phyloP scores from a whole-genome alignment of 2,329 filamentous ascomycete genomes.

The Aspergillus hiratsukae region DNA sequence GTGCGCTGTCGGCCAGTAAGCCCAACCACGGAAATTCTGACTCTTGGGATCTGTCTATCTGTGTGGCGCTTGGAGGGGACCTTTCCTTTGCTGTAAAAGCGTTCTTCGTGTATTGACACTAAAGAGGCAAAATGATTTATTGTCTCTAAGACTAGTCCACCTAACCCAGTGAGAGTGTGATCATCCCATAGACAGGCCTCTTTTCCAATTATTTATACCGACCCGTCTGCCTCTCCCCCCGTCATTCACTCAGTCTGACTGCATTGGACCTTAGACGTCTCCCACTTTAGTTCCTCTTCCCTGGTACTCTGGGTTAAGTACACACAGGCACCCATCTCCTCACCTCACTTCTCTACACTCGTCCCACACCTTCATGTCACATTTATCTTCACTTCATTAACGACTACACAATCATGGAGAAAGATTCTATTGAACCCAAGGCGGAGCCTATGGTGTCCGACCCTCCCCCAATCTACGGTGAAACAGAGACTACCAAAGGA shows the following conservation, averaged over 20 bases:
- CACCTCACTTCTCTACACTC: background rate
- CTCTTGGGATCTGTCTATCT: background rate
- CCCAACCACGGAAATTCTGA: background rate
- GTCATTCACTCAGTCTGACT: background rate
- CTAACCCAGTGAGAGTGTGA: background rate
- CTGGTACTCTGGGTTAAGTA: background rate
- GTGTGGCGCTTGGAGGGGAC: background rate
- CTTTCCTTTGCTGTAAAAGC: background rate
- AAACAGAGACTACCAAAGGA: constrained; percentile 20
- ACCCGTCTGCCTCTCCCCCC: background rate
- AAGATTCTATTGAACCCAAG: constrained; percentile 25
- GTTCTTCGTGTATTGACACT: background rate
- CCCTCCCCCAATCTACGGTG: constrained; percentile 27
- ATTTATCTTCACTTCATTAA: background rate
- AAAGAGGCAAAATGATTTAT: background rate
- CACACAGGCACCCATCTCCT: background rate
- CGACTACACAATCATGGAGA: constrained; percentile 25
- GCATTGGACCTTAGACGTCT: background rate
- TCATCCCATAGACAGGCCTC: background rate
- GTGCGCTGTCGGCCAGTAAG: background rate
- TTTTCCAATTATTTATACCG: background rate
- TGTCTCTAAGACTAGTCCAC: background rate
- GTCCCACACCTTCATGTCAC: background rate
- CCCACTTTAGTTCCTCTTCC: too few relatives aligned
- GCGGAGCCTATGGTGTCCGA: constrained; percentile 22